A percentile compares a stretch with the other conserved stretches of the same genome.
phyloP scores from a whole-genome alignment of 2,329 filamentous ascomycete species.

The Alternaria dauci region DNA sequence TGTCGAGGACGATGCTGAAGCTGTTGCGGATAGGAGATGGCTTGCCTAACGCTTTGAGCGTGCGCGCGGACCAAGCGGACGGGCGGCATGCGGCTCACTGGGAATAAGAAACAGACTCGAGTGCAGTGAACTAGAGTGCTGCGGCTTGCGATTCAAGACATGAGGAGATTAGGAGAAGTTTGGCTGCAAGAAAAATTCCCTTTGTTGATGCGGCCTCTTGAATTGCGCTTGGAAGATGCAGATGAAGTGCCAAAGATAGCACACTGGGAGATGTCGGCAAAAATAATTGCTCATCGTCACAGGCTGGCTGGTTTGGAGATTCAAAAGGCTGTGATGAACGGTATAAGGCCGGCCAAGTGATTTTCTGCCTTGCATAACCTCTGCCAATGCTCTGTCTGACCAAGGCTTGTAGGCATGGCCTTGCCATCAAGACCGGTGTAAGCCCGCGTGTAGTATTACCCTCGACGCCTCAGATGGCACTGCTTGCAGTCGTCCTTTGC shows the following conservation, averaged over 20 bases:
- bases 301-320: neutral
- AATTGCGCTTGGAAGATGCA: neutral
- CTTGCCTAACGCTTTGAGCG: neutral
- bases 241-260: neutral
- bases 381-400: conserved; percentile 6
- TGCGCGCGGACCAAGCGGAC: conserved; percentile 4
- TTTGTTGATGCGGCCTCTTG: conserved; percentile 1
- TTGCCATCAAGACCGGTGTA: conserved; percentile 3
- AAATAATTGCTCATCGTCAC: neutral
- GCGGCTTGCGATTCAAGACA: neutral
- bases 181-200: neutral
- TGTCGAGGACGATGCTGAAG: neutral
- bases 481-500: neutral
- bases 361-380: conserved; percentile 2
- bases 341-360: conserved; percentile 16
- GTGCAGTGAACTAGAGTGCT: neutral
- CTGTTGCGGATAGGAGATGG: neutral
- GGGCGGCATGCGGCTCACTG: conserved; percentile 1
- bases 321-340: neutral
- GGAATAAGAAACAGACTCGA: neutral
- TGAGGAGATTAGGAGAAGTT: neutral
- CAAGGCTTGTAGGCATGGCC: conserved; percentile 1
- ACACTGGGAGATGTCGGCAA: neutral
- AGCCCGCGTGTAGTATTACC: conserved; percentile 8
- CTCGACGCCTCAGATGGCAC: neutral